Evolutionary conservation across 2,329 filamentous ascomycete species (phyloP), one percentile per base, ranked within the genome.

Genomic region (Fusarium tuaranense): DNA sequence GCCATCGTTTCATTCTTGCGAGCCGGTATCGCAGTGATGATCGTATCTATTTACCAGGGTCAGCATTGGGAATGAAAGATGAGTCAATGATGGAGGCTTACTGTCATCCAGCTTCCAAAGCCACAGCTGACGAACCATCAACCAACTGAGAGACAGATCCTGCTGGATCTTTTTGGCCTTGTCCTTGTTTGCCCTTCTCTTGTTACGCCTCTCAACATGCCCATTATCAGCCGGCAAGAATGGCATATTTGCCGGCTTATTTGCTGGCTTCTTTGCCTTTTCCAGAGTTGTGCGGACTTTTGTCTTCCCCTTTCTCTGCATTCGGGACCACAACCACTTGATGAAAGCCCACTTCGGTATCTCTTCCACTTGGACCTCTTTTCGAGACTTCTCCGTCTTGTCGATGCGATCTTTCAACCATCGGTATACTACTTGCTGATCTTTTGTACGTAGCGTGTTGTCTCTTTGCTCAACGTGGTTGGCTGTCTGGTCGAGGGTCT

Each of bases 61-160:
- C 10, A 53, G 3, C 10, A 41, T 10, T 16, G 20, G 18, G 0
- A 1, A 2, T 27, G 10, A 13, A 30, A 2, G 2, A 5, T 1
- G 9, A 13, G 2, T 18, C 3, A 13, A 27, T 13, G 9, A 1
- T 2, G 5, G 7, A 27, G 4, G 2, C 57, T 16, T 30, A 60
- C 57, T 36, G 7, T 60, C 36, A 30, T 39, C 36, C 4, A 60
- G 10, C 9, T 39, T 60, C 36, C 36, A 60, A 12, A 60, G 36
- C 57, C 57, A 60, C 3, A 60, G 25, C 16, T 60, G 36, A 20
- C 57, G 36, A 20, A 60, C 57, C 57, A 60, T 60, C 25, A 60
- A 14, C 57, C 57, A 60, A 5, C 38, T 60, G 6, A 39, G 16
- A 41, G 30, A 27, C 2, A 27, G 7, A 14, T 41, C 36, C 7